A percentile compares a stretch with the other conserved stretches of the same genome.
These are phyloP conservation scores for Aspergillus sclerotioniger DNA, from an alignment of 495 filamentous ascomycete species.

Conservation along the genomic window DNA sequence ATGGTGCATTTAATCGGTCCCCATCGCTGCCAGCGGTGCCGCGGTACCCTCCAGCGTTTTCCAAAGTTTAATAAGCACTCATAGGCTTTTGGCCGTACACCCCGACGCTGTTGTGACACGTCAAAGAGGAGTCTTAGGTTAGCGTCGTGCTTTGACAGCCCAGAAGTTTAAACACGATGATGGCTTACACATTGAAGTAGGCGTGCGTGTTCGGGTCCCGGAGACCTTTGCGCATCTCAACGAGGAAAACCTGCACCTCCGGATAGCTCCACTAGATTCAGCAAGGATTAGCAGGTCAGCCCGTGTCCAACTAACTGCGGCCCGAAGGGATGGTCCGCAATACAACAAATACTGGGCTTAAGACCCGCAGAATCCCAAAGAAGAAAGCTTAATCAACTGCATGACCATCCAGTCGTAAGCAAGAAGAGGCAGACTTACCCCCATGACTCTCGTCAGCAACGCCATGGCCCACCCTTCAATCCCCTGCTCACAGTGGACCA, in stretches of 20 bases:
- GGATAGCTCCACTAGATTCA: slow-evolving; percentile 25
- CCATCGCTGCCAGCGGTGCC: neutral
- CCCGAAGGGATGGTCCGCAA: neutral
- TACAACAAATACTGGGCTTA: neutral
- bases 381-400: neutral
- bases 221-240: slow-evolving; percentile 22
- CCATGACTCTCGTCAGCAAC: slow-evolving; percentile 57
- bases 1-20: neutral
- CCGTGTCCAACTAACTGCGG: neutral
- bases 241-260: slow-evolving; percentile 25
- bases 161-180: neutral
- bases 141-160: neutral
- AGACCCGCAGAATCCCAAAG: neutral
- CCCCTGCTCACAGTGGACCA: slow-evolving; percentile 59
- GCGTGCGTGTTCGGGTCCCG: slow-evolving; percentile 20
- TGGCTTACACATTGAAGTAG: slow-evolving; percentile 26
- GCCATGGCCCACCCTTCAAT: slow-evolving; percentile 57
- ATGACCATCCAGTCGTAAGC: neutral
- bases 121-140: neutral
- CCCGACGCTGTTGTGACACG: slow-evolving; percentile 11
- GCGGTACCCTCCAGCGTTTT: neutral
- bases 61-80: neutral
- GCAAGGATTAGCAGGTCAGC: slow-evolving; percentile 9
- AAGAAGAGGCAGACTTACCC: slow-evolving; percentile 23
- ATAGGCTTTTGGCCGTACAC: slow-evolving; percentile 22